A percentile compares a stretch with the other conserved stretches of the same genome.
phyloP scores from a whole-genome alignment of 768 basidiomycete genomes.

The Pleurotus pulmonarius region DNA sequence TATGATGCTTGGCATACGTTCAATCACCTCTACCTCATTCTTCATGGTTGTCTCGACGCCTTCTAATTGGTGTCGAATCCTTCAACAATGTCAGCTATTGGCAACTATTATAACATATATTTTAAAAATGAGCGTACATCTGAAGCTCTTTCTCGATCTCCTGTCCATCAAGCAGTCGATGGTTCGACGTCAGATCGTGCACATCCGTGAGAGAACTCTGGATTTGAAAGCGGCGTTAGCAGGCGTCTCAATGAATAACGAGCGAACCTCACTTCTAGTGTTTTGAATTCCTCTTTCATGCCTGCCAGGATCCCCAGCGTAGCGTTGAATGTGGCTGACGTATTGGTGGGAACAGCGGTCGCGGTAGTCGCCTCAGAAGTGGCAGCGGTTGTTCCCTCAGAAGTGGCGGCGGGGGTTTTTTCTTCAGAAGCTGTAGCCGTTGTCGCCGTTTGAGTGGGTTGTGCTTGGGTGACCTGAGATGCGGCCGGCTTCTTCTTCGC shows the following conservation, averaged over 20 bases:
- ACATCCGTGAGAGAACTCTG: conserved; percentile 44
- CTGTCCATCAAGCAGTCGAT: conserved; percentile 32
- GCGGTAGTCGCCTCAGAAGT: neutral
- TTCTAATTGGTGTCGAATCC: conserved; percentile 40
- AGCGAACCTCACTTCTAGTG: neutral
- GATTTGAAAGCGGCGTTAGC: neutral
- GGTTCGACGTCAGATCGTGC: conserved; percentile 39
- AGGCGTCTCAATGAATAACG: neutral
- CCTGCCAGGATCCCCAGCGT: neutral
- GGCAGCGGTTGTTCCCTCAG: neutral
- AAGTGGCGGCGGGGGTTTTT: no score
- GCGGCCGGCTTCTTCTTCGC: neutral
- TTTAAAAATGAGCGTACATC: conserved; percentile 34
- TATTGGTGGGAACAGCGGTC: neutral
- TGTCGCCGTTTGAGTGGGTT: no score
- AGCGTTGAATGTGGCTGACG: neutral
- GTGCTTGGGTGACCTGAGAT: neutral
- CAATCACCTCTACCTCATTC: conserved; percentile 44
- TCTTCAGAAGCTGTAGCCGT: no score
- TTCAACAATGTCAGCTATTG: conserved; percentile 13
- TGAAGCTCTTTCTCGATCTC: conserved; percentile 34
- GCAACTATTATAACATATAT: neutral
- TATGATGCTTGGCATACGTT: conserved; percentile 27
- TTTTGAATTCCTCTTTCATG: conserved; percentile 4
- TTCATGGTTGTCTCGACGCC: conserved; percentile 40